Base-by-base conservation (phyloP, 371 early-diverging fungal species). In the Blyttiomyces sp. region DNA sequence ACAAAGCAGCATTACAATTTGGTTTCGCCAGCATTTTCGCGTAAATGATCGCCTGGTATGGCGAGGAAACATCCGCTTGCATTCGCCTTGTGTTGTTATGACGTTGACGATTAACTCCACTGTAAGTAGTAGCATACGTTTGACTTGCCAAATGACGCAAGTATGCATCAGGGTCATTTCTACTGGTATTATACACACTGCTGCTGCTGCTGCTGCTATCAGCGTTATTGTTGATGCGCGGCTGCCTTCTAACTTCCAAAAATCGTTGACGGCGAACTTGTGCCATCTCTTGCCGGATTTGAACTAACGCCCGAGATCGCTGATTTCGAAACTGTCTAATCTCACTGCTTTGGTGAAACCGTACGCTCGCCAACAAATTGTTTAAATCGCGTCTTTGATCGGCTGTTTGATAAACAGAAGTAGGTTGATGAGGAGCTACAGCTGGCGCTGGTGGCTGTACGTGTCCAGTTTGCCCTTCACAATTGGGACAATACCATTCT, bases 221-320 rank as follows among this genome's bases (percentile, higher is more conserved):
- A n/a, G n/a, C n/a, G n/a, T n/a, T n/a, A n/a, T n/a, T n/a, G n/a
- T n/a, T n/a, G n/a, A n/a, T n/a, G n/a, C n/a, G n/a, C n/a, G n/a
- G n/a, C n/a, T n/a, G n/a, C n/a, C n/a, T n/a, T 39, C 46, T 16
- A 7, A 45, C 19, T 9, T 45, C 46, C 16, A 45, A 21, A 7
- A 45, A 19, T 7, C 55, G 11, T 24, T 55, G 55, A 11, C 55
- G 42, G 21, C 55, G 55, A 27, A 39, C 21, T 24, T 9, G 43
- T 3, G 55, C 55, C 55, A 55, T 55, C 28, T 55, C 55, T 11
- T 31, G 42, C n/a, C 55, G 4, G 13, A 55, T 55, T 5, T 42
- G 6, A 21, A 43, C 34, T 44, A 55, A 43, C 17, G 21, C 9
- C 9, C 46, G 46, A 7, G 13, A 13, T 21, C 21, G 46, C 39